A percentile compares a stretch with the other conserved stretches of the same genome.
Evolutionary conservation across 331 rosid genomes (phyloP).

Genomic region (Quercus tomentella): DNA sequence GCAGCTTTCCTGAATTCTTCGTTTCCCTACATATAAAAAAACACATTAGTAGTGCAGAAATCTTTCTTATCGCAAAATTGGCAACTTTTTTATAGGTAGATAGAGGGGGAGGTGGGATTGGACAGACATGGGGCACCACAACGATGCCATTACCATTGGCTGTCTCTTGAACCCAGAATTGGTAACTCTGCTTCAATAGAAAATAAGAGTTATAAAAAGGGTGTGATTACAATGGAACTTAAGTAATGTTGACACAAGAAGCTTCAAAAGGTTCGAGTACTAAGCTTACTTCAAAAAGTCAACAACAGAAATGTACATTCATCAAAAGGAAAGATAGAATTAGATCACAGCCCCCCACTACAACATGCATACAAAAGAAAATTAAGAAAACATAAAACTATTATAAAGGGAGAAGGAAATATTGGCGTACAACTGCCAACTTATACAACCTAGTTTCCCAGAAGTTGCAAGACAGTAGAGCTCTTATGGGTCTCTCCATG

Average conservation of each 20-base stretch:
- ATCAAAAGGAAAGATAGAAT: too few relatives aligned
- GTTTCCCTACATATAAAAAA: slow-evolving; percentile 49
- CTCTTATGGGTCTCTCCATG: too few relatives aligned
- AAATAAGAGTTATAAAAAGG: not conserved
- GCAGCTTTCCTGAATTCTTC: slow-evolving; percentile 80
- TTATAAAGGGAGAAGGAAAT: not conserved
- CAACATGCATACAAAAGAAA: not conserved
- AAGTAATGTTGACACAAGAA: not conserved
- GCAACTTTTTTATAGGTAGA: not conserved
- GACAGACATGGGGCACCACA: too few relatives aligned
- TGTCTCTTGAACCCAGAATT: not conserved
- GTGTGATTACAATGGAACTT: not conserved
- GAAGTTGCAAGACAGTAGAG: not conserved
- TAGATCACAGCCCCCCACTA: too few relatives aligned
- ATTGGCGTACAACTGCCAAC: not conserved
- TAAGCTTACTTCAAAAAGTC: not conserved
- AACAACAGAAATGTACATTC: not conserved
- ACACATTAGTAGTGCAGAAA: slow-evolving; percentile 15
- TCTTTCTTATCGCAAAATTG: not conserved
- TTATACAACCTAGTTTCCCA: not conserved
- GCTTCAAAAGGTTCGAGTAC: not conserved
- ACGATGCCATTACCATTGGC: too few relatives aligned
- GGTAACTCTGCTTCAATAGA: not conserved
- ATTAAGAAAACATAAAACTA: too few relatives aligned
- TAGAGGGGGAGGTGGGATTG: too few relatives aligned